Conservation (phyloP, 495 filamentous ascomycete species). For the Xylaria longipes region DNA sequence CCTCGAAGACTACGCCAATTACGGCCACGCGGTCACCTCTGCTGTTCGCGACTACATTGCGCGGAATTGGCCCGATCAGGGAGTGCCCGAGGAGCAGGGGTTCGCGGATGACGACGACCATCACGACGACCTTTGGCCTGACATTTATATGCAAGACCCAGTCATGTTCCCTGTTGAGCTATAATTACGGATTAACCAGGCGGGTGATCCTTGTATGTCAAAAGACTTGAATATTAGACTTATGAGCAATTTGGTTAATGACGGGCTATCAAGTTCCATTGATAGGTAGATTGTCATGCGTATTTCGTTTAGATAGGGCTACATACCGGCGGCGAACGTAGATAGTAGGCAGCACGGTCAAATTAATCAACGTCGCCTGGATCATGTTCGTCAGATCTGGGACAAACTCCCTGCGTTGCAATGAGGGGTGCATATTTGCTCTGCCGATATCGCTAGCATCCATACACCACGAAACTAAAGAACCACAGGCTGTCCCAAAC, state of each 20-base stretch:
- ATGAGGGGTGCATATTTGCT: neutral
- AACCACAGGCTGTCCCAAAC: neutral
- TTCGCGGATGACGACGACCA: neutral
- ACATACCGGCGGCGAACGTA: neutral
- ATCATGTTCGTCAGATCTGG: neutral
- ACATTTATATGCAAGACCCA: neutral
- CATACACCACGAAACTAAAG: neutral
- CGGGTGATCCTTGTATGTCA: neutral
- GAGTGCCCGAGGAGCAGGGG: neutral
- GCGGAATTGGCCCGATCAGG: neutral
- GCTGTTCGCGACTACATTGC: neutral
- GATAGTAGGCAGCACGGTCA: neutral
- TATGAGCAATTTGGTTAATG: neutral
- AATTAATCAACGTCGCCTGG: neutral
- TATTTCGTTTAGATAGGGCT: neutral
- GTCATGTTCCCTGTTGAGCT: neutral
- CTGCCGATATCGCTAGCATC: conserved; percentile 2
- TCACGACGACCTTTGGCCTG: neutral
- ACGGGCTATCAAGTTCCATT: neutral
- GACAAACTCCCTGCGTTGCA: neutral
- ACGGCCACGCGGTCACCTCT: neutral
- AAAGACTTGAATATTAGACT: neutral
- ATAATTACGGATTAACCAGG: neutral
- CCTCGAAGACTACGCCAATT: neutral
- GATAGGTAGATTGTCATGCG: neutral